A percentile compares a stretch with the other conserved stretches of the same genome.
Conservation (phyloP, 1,284 basidiomycete species). For the Apiotrichum porosum region DNA sequence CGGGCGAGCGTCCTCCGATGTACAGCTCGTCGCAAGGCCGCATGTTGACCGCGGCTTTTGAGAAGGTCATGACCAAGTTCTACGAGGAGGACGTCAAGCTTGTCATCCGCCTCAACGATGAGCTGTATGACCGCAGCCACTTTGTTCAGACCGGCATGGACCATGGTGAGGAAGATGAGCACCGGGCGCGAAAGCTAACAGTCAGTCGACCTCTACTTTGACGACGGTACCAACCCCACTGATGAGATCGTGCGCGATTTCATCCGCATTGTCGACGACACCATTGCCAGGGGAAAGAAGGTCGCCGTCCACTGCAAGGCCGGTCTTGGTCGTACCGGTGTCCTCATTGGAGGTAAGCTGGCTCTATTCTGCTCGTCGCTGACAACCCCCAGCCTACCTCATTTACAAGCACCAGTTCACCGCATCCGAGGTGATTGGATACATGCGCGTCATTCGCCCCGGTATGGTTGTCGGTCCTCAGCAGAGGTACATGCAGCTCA, state of each 20-base stretch:
- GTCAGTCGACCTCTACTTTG: conserved; percentile 71
- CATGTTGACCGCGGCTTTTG: conserved; percentile 69
- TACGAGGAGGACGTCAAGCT: conserved; percentile 78
- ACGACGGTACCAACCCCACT: conserved; percentile 78
- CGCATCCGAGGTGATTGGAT: conserved; percentile 94
- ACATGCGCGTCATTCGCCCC: conserved; percentile 95
- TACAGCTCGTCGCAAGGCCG: conserved; percentile 1
- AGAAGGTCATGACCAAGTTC: conserved; percentile 89
- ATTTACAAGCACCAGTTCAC: conserved; percentile 99
- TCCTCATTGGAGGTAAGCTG: conserved; percentile 67
- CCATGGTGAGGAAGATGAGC: conserved; percentile 58
- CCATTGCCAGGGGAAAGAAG: conserved; percentile 66
- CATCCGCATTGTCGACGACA: conserved; percentile 73
- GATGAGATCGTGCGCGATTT: conserved; percentile 90
- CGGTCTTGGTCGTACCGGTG: conserved; percentile 57
- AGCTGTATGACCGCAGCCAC: conserved; percentile 80
- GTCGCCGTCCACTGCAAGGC: conserved; percentile 75
- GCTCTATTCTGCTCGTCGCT: conserved; percentile 5
- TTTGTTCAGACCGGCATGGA: conserved; percentile 84
- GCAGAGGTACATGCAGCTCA: conserved; percentile 91
- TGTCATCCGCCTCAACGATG: conserved; percentile 92
- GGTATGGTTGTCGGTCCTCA: conserved; percentile 77
- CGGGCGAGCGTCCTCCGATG: background rate
- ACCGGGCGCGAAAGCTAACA: background rate
- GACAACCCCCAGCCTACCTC: conserved; percentile 65